A percentile compares a stretch with the other conserved stretches of the same genome.
Conservation (phyloP, 225 moss, liverwort and hornwort species). For the Pseudoscleropodium purum region DNA sequence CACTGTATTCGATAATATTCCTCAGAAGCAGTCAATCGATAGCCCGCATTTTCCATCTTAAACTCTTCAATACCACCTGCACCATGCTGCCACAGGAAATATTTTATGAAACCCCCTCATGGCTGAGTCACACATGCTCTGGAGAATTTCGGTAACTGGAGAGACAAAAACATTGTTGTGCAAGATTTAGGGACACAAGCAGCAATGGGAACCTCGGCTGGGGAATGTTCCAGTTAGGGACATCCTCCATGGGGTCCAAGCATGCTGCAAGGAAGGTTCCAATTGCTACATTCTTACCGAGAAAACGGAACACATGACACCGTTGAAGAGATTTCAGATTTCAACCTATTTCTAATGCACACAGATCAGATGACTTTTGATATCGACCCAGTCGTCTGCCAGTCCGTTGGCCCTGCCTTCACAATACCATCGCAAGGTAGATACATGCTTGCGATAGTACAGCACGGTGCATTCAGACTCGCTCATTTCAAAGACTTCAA, state of each 20-base stretch:
- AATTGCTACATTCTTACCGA: background rate
- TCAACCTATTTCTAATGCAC: background rate
- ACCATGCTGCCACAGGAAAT: conserved; percentile 42
- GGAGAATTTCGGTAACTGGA: background rate
- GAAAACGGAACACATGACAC: background rate
- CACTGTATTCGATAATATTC: conserved; percentile 60
- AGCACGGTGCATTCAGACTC: background rate
- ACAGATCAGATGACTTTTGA: too few relatives aligned
- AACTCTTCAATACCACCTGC: conserved; percentile 55
- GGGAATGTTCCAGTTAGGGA: background rate
- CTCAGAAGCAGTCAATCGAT: conserved; percentile 62
- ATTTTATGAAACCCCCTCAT: background rate
- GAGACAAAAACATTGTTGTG: background rate
- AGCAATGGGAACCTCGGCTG: background rate
- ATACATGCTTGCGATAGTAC: background rate
- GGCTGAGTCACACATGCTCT: background rate
- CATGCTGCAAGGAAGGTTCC: background rate
- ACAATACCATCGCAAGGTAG: background rate
- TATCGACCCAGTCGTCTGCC: background rate
- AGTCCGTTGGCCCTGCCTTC: background rate
- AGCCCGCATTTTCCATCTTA: conserved; percentile 54
- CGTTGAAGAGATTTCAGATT: background rate
- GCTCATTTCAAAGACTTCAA: background rate
- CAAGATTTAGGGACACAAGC: background rate
- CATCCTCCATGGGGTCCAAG: background rate